phyloP scores from a whole-genome alignment of 2,329 filamentous ascomycete genomes.

The Balansia obtecta region DNA sequence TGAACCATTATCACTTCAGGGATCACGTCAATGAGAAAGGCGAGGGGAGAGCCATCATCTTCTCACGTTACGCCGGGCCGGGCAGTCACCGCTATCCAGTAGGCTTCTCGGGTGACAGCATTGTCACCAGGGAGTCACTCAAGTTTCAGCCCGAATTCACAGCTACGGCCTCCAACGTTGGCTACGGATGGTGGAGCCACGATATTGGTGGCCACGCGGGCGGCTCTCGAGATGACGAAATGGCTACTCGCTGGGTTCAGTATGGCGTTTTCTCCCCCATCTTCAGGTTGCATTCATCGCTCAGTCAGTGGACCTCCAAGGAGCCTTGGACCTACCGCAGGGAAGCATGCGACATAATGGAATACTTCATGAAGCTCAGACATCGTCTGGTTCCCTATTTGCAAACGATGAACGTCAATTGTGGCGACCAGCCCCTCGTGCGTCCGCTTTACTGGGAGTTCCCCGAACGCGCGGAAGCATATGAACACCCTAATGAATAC shows the following conservation, averaged over 20 bases:
- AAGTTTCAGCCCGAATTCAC: slow-evolving; percentile 55
- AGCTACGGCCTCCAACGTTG: slow-evolving; percentile 52
- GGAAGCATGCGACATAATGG: slow-evolving; percentile 33
- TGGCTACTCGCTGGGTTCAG: slow-evolving; percentile 50
- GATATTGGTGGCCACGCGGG: slow-evolving; percentile 52
- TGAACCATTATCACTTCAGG: slow-evolving; percentile 52
- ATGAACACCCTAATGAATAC: slow-evolving; percentile 43
- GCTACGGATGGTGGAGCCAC: slow-evolving; percentile 58
- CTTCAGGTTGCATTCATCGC: slow-evolving; percentile 45
- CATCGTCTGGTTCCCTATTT: slow-evolving; percentile 48
- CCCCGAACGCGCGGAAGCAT: slow-evolving; percentile 37
- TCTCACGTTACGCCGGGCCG: slow-evolving; percentile 49
- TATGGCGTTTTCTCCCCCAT: slow-evolving; percentile 49
- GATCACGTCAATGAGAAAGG: slow-evolving; percentile 30
- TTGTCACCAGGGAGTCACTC: slow-evolving; percentile 48
- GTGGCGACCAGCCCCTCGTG: slow-evolving; percentile 36
- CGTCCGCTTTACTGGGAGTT: slow-evolving; percentile 52
- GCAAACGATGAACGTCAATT: slow-evolving; percentile 40
- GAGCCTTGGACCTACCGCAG: slow-evolving; percentile 41
- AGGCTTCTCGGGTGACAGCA: slow-evolving; percentile 50
- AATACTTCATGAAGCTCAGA: slow-evolving; percentile 36
- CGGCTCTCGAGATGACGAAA: slow-evolving; percentile 44
- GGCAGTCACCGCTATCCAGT: slow-evolving; percentile 52
- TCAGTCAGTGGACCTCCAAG: slow-evolving; percentile 44
- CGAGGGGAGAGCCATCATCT: slow-evolving; percentile 33